These are phyloP conservation scores for Rhododendron kiyosumense DNA, from an alignment of 148 eudicot genomes.

Conservation along the genomic window DNA sequence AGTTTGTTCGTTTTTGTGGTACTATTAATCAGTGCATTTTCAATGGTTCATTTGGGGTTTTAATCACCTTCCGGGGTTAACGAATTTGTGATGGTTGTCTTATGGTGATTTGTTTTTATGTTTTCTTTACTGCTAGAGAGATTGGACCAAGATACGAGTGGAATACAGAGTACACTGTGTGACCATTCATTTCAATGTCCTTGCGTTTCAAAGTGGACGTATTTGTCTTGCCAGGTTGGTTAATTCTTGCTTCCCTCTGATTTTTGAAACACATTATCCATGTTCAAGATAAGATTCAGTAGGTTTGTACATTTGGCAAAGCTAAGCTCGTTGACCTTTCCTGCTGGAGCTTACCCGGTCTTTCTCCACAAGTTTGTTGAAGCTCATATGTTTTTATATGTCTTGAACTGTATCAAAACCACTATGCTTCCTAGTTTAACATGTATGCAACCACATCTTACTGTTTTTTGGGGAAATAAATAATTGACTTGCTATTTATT, in stretches of 20 bases:
- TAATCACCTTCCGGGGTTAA: neutral
- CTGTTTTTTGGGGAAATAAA: neutral
- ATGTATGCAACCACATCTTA: neutral
- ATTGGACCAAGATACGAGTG: constrained; percentile 92
- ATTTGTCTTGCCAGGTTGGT: constrained; percentile 84
- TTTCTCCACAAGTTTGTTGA: neutral
- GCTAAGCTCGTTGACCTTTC: neutral
- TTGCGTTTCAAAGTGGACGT: constrained; percentile 85
- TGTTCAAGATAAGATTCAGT: neutral
- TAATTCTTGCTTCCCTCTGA: neutral
- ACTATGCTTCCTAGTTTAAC: neutral
- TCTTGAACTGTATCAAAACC: neutral
- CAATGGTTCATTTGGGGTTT: neutral
- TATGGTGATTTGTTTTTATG: constrained; percentile 13
- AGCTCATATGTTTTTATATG: neutral
- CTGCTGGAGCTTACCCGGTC: neutral
- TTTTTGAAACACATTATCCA: neutral
- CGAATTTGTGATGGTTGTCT: constrained; percentile 1
- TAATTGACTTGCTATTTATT: neutral
- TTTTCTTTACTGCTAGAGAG: constrained; percentile 49
- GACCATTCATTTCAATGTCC: constrained; percentile 90
- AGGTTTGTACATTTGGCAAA: neutral
- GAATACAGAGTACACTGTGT: constrained; percentile 76
- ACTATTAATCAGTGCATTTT: neutral
- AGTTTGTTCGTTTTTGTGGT: neutral